Evolutionary conservation across 768 basidiomycete species (phyloP).

Genomic region (Kondoa subrosea): DNA sequence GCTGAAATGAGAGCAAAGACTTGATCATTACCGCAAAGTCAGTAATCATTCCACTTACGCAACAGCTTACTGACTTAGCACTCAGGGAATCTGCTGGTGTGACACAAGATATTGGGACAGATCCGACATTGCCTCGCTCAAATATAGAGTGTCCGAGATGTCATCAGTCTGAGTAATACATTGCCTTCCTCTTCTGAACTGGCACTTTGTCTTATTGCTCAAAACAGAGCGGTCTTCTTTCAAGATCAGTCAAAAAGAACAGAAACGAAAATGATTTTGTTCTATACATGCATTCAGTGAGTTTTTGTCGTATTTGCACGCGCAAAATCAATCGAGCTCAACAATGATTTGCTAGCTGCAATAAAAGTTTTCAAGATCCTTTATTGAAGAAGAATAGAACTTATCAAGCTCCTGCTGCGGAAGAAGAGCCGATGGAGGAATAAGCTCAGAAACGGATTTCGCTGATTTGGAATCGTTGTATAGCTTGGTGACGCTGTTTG

Average conservation of each 20-base stretch:
- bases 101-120: slow-evolving; percentile 67
- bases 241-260: slow-evolving; percentile 96
- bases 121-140: slow-evolving; percentile 71
- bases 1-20: too few species aligned
- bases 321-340: too few species aligned
- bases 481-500: too few species aligned
- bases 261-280: slow-evolving; percentile 64
- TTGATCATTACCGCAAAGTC: slow-evolving; percentile 84
- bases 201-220: not conserved
- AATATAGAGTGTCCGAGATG: slow-evolving; percentile 70
- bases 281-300: not conserved
- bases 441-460: too few species aligned
- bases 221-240: slow-evolving; percentile 68
- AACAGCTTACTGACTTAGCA: not conserved
- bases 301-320: too few species aligned
- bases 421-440: too few species aligned
- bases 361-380: too few species aligned
- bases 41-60: slow-evolving; percentile 23
- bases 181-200: slow-evolving; percentile 26
- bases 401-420: too few species aligned
- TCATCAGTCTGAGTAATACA: slow-evolving; percentile 63
- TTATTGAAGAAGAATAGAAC: too few species aligned
- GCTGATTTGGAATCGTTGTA: too few species aligned
- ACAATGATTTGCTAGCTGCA: too few species aligned
- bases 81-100: slow-evolving; percentile 81